Percentiles rank a stretch among this genome's conserved stretches.
These are phyloP conservation scores for Tillandsia leiboldiana DNA, from an alignment of 176 grass and related monocot genomes.

Conservation along the genomic window DNA sequence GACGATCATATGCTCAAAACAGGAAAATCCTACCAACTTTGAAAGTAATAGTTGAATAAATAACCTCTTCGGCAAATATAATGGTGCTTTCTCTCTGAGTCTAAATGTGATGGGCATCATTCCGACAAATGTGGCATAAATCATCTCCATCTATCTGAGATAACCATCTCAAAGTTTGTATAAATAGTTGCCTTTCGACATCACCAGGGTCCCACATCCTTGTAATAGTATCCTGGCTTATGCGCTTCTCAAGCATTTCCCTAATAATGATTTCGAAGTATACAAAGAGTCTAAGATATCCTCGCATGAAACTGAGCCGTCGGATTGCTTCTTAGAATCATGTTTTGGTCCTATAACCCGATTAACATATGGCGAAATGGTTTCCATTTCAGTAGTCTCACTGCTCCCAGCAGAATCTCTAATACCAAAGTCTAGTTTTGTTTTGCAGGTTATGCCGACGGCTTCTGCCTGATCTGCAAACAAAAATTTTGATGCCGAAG, in stretches of 20 bases:
- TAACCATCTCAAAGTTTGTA: no score
- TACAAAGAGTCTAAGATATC: slow-evolving; percentile 35
- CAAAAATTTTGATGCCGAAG: slow-evolving; percentile 47
- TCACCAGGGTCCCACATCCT: no score
- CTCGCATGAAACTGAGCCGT: slow-evolving; percentile 20
- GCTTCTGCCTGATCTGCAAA: slow-evolving; percentile 82
- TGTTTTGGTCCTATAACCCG: slow-evolving; percentile 6
- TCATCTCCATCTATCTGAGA: no score
- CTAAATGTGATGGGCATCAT: no score
- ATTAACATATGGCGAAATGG: background rate
- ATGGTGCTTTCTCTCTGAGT: no score
- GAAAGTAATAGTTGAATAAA: no score
- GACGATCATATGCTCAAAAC: no score
- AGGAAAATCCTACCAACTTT: no score
- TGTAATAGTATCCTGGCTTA: background rate
- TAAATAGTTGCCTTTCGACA: no score
- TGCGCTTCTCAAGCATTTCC: slow-evolving; percentile 15
- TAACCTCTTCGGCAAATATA: no score
- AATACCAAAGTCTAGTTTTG: slow-evolving; percentile 9
- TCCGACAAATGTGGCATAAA: no score
- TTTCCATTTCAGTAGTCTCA: slow-evolving; percentile 9
- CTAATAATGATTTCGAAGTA: slow-evolving; percentile 20
- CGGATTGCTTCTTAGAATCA: slow-evolving; percentile 17
- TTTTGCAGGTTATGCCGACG: slow-evolving; percentile 33
- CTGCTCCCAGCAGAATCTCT: slow-evolving; percentile 4